Conservation (phyloP, 2,329 filamentous ascomycete genomes). For the Monascus ruber region DNA sequence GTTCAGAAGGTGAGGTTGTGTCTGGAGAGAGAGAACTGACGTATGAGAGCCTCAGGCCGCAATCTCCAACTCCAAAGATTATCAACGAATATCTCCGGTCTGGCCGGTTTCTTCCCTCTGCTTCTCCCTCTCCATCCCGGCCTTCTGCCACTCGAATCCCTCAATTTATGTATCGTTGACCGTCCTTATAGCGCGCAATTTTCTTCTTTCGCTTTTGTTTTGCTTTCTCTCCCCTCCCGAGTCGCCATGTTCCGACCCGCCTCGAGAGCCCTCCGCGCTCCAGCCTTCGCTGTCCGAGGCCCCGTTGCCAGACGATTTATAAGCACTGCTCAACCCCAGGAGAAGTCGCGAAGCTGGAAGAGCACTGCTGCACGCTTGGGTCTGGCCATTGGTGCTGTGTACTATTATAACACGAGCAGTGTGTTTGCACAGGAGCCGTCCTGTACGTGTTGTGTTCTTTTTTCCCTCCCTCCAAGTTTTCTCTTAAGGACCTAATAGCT, state of each 20-base stretch:
- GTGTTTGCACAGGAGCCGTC: conserved; percentile 74
- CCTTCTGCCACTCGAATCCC: not conserved
- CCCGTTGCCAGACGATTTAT: conserved; percentile 37
- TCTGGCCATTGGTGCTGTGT: conserved; percentile 63
- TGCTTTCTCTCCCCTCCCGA: conserved; percentile 1
- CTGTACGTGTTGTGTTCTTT: conserved; percentile 45
- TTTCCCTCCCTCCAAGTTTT: not conserved
- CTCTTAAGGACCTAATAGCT: not conserved
- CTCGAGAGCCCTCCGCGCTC: conserved; percentile 34
- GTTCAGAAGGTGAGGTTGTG: too few species aligned
- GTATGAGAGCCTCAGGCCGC: too few species aligned
- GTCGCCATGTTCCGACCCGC: conserved; percentile 42
- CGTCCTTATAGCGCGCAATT: not conserved
- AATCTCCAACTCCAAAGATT: too few species aligned
- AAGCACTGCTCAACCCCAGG: conserved; percentile 45
- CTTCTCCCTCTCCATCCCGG: conserved; percentile 1
- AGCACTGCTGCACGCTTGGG: conserved; percentile 62
- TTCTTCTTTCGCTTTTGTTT: not conserved
- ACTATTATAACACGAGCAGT: conserved; percentile 87
- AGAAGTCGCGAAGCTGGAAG: conserved; percentile 73
- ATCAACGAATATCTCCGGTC: not conserved
- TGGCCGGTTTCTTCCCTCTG: not conserved
- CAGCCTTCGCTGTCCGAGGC: conserved; percentile 17
- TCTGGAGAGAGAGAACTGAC: too few species aligned
- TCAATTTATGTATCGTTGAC: too few species aligned